These are phyloP conservation scores for Boletus insuetus DNA, from an alignment of 768 basidiomycete genomes.

Conservation along the genomic window DNA sequence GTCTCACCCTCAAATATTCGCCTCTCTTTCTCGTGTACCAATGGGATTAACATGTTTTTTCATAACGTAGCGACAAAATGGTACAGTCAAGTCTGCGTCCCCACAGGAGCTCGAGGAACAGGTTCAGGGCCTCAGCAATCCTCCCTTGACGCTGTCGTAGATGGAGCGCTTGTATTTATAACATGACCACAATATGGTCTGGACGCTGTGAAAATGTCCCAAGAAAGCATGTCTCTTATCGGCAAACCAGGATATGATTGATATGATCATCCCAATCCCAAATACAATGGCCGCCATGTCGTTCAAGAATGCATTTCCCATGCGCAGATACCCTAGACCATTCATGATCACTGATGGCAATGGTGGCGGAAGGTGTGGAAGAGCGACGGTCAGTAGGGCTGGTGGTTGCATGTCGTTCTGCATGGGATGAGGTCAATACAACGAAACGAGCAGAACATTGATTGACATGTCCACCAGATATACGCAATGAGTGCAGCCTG, in stretches of 20 bases:
- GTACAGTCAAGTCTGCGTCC: slow-evolving; percentile 9
- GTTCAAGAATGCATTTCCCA: slow-evolving; percentile 65
- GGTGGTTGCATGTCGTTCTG: slow-evolving; percentile 63
- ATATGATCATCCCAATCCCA: slow-evolving; percentile 63
- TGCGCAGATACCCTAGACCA: slow-evolving; percentile 62
- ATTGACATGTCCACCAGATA: slow-evolving; percentile 69
- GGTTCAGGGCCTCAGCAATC: slow-evolving; percentile 36
- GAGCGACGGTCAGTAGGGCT: slow-evolving; percentile 52
- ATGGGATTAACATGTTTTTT: no score
- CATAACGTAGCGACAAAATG: no score
- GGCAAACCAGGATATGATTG: slow-evolving; percentile 48
- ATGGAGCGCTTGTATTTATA: no score
- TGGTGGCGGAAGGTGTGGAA: slow-evolving; percentile 66
- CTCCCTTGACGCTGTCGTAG: slow-evolving; percentile 26
- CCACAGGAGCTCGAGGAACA: slow-evolving; percentile 21
- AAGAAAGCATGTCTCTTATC: slow-evolving; percentile 4
- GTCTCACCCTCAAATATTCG: no score
- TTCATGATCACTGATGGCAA: slow-evolving; percentile 60
- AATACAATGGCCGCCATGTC: slow-evolving; percentile 69
- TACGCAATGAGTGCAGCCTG: slow-evolving; percentile 66
- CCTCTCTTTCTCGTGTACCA: no score
- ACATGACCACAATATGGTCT: no score
- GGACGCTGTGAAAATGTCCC: no score
- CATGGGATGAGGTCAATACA: slow-evolving; percentile 1
- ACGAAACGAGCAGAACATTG: background rate